Evolutionary conservation across 2,329 filamentous ascomycete genomes (phyloP).

Genomic region (Talaromyces sp.): DNA sequence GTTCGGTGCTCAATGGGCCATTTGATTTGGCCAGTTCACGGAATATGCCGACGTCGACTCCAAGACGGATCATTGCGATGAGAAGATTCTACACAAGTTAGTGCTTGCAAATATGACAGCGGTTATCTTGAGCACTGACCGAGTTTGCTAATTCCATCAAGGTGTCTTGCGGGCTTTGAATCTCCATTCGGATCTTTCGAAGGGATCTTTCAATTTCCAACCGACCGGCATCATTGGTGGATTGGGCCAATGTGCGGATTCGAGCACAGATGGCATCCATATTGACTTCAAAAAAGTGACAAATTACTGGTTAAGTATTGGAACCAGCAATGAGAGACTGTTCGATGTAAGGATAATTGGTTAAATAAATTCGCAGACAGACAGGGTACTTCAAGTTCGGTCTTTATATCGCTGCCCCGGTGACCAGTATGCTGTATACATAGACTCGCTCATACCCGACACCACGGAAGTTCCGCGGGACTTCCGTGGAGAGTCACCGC

Average conservation of each 20-base stretch:
- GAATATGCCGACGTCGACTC: conserved; percentile 21
- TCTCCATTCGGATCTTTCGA: conserved; percentile 10
- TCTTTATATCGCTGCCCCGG: no score
- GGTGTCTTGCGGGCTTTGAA: conserved; percentile 22
- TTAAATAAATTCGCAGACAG: no score
- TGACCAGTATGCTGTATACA: no score
- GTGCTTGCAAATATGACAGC: background rate
- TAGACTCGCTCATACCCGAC: no score
- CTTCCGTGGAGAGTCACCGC: conserved; percentile 13
- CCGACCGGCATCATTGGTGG: conserved; percentile 22
- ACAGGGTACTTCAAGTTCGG: no score
- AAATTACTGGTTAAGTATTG: no score
- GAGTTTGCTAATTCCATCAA: conserved; percentile 19
- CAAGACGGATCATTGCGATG: conserved; percentile 18
- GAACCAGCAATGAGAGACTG: no score
- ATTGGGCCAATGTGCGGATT: conserved; percentile 19
- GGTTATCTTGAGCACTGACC: conserved; percentile 10
- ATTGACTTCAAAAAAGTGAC: no score
- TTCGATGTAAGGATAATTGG: no score
- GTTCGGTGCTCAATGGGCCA: conserved; percentile 4
- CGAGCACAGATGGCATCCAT: conserved; percentile 25
- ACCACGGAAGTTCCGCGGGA: conserved; percentile 12
- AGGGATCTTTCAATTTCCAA: conserved; percentile 21
- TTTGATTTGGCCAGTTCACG: conserved; percentile 8
- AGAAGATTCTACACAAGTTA: conserved; percentile 14